Conservation (phyloP, 768 basidiomycete genomes). For the Trichaptum fuscoviolaceum region DNA sequence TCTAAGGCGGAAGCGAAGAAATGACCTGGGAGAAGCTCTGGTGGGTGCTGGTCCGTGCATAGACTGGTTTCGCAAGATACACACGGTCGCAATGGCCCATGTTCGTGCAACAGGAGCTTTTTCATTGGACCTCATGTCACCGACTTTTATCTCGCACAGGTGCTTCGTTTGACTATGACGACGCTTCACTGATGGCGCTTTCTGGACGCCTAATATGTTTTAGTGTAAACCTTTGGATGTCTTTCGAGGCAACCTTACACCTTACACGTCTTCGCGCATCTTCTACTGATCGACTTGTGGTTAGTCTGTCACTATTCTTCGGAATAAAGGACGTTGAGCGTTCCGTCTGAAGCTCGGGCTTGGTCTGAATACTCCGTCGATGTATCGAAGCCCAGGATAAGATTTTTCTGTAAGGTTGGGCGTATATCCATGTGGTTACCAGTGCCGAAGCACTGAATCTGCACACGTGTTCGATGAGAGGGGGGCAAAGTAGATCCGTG, state of each 20-base stretch:
- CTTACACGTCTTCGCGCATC: background rate
- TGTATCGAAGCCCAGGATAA: background rate
- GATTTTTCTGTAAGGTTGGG: background rate
- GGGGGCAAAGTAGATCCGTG: background rate
- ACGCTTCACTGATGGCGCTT: background rate
- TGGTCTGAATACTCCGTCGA: background rate
- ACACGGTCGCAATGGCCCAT: background rate
- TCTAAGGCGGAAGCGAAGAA: background rate
- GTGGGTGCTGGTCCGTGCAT: background rate
- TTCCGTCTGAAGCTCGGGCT: background rate
- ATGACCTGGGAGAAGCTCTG: background rate
- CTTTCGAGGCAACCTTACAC: background rate
- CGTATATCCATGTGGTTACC: background rate
- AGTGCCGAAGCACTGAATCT: background rate
- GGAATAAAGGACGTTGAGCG: background rate
- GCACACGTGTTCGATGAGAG: background rate
- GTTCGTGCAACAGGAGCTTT: background rate
- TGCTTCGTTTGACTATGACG: background rate
- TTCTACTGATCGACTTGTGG: background rate
- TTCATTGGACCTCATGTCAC: background rate
- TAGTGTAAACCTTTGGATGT: background rate
- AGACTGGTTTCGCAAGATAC: background rate
- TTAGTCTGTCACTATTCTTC: background rate
- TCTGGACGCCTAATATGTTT: background rate
- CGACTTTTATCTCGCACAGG: background rate